Percentiles rank a stretch among this genome's conserved stretches.
These are phyloP conservation scores for Mortierella sp. DNA, from an alignment of 371 early-diverging fungal species.

Conservation along the genomic window DNA sequence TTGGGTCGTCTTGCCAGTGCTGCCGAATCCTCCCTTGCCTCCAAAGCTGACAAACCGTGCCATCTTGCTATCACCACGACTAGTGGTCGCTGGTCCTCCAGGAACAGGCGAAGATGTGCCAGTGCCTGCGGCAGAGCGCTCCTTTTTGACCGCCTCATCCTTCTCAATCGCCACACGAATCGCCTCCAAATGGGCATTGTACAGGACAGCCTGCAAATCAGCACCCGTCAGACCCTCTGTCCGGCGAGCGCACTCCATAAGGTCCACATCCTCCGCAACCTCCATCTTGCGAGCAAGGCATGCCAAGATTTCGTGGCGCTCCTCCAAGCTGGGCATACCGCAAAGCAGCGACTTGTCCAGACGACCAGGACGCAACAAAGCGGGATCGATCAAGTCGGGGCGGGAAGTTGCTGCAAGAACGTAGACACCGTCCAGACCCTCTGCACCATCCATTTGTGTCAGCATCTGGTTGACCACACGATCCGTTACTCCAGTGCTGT, in stretches of 20 bases:
- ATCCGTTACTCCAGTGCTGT: slow-evolving; percentile 94
- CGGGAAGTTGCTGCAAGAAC: slow-evolving; percentile 97
- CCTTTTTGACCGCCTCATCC: slow-evolving; percentile 61
- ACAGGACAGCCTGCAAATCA: slow-evolving; percentile 93
- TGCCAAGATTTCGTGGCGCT: slow-evolving; percentile 80
- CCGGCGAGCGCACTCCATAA: slow-evolving; percentile 70
- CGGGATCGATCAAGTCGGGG: slow-evolving; percentile 99
- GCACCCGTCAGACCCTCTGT: slow-evolving; percentile 92
- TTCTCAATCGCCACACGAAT: slow-evolving; percentile 81
- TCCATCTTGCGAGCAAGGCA: slow-evolving; percentile 78
- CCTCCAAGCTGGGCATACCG: slow-evolving; percentile 82
- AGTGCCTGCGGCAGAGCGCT: slow-evolving; percentile 23
- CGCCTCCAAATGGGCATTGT: slow-evolving; percentile 92
- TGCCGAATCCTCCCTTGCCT: slow-evolving; percentile 36
- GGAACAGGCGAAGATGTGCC: slow-evolving; percentile 44
- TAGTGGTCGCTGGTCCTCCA: slow-evolving; percentile 11
- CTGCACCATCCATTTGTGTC: slow-evolving; percentile 97
- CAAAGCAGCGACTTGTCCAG: slow-evolving; percentile 96
- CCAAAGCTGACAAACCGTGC: slow-evolving; percentile 54
- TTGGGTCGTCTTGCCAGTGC: slow-evolving; percentile 30
- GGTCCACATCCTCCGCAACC: slow-evolving; percentile 70
- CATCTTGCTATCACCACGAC: slow-evolving; percentile 39
- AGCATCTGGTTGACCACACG: slow-evolving; percentile 97
- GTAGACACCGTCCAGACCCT: slow-evolving; percentile 91
- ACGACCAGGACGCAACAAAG: slow-evolving; percentile 98